phyloP scores from a whole-genome alignment of 2,329 filamentous ascomycete genomes.

The Ambrosiella xylebori region DNA sequence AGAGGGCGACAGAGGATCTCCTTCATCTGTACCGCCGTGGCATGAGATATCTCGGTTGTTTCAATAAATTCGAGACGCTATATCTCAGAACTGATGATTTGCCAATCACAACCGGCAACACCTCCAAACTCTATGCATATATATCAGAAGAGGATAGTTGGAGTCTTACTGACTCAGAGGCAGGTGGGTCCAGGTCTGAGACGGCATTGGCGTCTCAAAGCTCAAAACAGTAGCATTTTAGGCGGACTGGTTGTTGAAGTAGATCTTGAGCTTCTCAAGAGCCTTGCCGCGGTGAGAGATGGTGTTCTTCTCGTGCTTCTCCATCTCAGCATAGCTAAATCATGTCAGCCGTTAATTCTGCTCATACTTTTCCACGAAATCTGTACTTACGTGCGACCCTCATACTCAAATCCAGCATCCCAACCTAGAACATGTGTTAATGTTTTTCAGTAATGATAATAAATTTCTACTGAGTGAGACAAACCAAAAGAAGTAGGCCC shows the following conservation, averaged over 20 bases:
- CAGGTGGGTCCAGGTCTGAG: neutral
- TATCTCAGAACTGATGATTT: constrained; percentile 29
- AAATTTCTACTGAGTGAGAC: constrained; percentile 18
- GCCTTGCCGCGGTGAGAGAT: constrained; percentile 84
- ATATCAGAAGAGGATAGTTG: neutral
- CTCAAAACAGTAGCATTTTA: neutral
- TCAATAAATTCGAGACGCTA: constrained; percentile 64
- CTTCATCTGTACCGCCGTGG: constrained; percentile 61
- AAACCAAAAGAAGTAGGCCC: constrained; percentile 70
- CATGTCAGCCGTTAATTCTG: neutral
- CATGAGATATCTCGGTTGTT: constrained; percentile 47
- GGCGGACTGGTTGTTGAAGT: constrained; percentile 41
- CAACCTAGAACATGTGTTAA: constrained; percentile 44
- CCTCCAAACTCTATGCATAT: neutral
- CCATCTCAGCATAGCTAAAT: constrained; percentile 77
- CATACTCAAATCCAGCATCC: constrained; percentile 91
- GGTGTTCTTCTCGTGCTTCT: constrained; percentile 68
- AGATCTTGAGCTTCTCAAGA: constrained; percentile 68
- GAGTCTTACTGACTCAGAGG: neutral
- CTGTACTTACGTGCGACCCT: constrained; percentile 56
- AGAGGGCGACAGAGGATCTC: constrained; percentile 26
- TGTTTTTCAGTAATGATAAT: neutral
- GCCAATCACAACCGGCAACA: neutral
- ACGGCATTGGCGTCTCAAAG: too few relatives aligned
- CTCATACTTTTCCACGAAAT: neutral